phyloP scores from a whole-genome alignment of 2,329 filamentous ascomycete genomes.

The Sporothrix phasma region DNA sequence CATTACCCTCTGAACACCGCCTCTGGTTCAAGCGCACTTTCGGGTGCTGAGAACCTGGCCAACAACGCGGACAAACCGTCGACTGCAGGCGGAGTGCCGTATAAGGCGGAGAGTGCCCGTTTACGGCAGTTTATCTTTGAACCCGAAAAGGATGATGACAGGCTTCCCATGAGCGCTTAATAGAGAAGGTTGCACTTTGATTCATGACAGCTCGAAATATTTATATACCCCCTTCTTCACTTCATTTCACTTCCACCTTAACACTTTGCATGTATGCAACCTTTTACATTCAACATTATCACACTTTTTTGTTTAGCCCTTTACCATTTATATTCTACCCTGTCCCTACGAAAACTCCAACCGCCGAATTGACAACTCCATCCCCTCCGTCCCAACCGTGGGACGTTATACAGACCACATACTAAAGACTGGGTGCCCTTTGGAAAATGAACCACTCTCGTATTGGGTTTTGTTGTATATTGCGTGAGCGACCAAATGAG shows the following conservation, averaged over 20 bases:
- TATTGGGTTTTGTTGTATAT: not conserved
- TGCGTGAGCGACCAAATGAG: conserved; percentile 2
- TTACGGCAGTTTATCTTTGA: conserved; percentile 26
- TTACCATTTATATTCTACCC: not conserved
- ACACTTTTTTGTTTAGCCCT: not conserved
- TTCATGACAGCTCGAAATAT: not conserved
- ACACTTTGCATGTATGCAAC: not conserved
- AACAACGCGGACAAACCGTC: not conserved
- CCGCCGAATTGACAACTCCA: not conserved
- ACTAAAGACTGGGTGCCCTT: not conserved
- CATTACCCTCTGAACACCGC: conserved; percentile 19
- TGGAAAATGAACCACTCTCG: not conserved
- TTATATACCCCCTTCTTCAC: conserved; percentile 15
- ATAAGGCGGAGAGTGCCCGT: conserved; percentile 26
- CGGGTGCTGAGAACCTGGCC: not conserved
- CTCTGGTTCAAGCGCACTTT: not conserved
- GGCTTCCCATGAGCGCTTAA: conserved; percentile 23
- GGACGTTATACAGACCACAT: not conserved
- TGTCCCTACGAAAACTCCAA: not conserved
- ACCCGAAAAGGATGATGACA: conserved; percentile 25
- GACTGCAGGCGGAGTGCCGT: conserved; percentile 20
- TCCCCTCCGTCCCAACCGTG: not conserved
- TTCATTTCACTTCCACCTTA: not conserved
- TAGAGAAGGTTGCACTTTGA: not conserved
- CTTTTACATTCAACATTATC: not conserved